phyloP scores from a whole-genome alignment of 164 flowering plant genomes.

The Dillenia suffruticosa region DNA sequence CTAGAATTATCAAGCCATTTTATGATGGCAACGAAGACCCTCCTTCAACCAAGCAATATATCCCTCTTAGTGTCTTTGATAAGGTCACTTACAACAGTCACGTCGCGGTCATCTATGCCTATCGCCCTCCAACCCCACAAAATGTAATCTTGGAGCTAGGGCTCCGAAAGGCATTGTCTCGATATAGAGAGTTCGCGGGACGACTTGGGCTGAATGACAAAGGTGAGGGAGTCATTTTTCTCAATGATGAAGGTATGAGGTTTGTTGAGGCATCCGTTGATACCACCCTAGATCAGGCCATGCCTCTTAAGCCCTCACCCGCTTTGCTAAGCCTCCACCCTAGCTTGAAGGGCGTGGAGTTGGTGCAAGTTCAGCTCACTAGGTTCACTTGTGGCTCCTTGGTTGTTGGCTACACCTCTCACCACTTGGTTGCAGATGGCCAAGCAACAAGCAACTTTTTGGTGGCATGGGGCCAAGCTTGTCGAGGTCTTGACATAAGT shows the following conservation, averaged over 20 bases:
- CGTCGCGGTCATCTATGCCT: slow-evolving; percentile 19
- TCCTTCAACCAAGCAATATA: slow-evolving; percentile 8
- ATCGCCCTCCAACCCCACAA: slow-evolving; percentile 13
- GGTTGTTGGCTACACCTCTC: slow-evolving; percentile 24
- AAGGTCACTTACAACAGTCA: slow-evolving; percentile 22
- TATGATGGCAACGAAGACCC: slow-evolving; percentile 10
- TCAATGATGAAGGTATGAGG: slow-evolving; percentile 17
- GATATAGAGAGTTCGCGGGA: slow-evolving; percentile 16
- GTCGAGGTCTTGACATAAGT: slow-evolving; percentile 19
- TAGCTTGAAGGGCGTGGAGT: slow-evolving; percentile 13
- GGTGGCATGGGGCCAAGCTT: slow-evolving; percentile 29
- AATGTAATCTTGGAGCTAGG: slow-evolving; percentile 9
- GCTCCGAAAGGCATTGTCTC: slow-evolving; percentile 7
- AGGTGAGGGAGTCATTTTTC: slow-evolving; percentile 9
- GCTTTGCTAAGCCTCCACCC: slow-evolving; percentile 19
- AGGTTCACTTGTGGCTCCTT: slow-evolving; percentile 29
- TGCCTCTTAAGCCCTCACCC: slow-evolving; percentile 10
- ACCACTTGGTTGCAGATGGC: slow-evolving; percentile 33
- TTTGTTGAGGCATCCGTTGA: slow-evolving; percentile 18
- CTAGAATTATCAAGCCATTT: slow-evolving; percentile 23
- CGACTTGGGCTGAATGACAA: slow-evolving; percentile 5
- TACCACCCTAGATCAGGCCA: slow-evolving; percentile 6
- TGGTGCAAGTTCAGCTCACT: slow-evolving; percentile 32
- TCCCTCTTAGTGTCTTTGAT: slow-evolving; percentile 28
- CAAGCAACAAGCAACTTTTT: slow-evolving; percentile 26